A percentile compares a stretch with the other conserved stretches of the same genome.
phyloP scores from a whole-genome alignment of 495 filamentous ascomycete genomes.

The Penicillium cosmopolitanum region DNA sequence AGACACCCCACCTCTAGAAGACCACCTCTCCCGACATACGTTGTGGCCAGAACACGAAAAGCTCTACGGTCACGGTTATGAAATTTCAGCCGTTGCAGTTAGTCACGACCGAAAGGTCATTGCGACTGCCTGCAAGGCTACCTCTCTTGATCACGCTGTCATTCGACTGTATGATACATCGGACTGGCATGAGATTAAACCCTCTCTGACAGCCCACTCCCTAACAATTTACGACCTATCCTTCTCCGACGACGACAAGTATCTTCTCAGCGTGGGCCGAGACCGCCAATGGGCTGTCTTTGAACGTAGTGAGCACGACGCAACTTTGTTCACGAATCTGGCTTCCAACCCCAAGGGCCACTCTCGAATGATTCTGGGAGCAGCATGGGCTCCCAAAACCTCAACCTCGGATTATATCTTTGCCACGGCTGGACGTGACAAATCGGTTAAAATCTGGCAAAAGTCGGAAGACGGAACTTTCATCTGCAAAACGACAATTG shows the following conservation, averaged over 20 bases:
- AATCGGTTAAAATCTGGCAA: slow-evolving; percentile 79
- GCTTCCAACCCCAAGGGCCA: slow-evolving; percentile 81
- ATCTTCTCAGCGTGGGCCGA: slow-evolving; percentile 84
- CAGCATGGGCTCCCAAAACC: slow-evolving; percentile 70
- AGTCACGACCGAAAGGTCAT: slow-evolving; percentile 74
- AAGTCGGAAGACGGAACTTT: slow-evolving; percentile 36
- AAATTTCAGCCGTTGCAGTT: slow-evolving; percentile 88
- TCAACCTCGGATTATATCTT: slow-evolving; percentile 53
- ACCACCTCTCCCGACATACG: slow-evolving; percentile 84
- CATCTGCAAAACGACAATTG: slow-evolving; percentile 55
- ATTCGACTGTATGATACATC: slow-evolving; percentile 87
- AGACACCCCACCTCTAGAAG: slow-evolving; percentile 81
- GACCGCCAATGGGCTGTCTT: slow-evolving; percentile 92
- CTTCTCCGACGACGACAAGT: slow-evolving; percentile 75
- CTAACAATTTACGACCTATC: slow-evolving; percentile 80
- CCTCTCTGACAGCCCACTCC: slow-evolving; percentile 76
- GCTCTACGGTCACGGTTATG: slow-evolving; percentile 98
- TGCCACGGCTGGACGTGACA: slow-evolving; percentile 87
- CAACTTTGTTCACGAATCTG: slow-evolving; percentile 55
- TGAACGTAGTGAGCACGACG: slow-evolving; percentile 44
- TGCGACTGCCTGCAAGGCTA: slow-evolving; percentile 93
- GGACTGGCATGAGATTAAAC: slow-evolving; percentile 85
- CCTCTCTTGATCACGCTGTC: slow-evolving; percentile 89
- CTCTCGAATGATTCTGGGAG: slow-evolving; percentile 85
- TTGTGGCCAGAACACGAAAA: slow-evolving; percentile 97